Percentiles rank a stretch among this genome's conserved stretches.
Conservation (phyloP, 225 moss, liverwort and hornwort species). For the Straminergon stramineum region DNA sequence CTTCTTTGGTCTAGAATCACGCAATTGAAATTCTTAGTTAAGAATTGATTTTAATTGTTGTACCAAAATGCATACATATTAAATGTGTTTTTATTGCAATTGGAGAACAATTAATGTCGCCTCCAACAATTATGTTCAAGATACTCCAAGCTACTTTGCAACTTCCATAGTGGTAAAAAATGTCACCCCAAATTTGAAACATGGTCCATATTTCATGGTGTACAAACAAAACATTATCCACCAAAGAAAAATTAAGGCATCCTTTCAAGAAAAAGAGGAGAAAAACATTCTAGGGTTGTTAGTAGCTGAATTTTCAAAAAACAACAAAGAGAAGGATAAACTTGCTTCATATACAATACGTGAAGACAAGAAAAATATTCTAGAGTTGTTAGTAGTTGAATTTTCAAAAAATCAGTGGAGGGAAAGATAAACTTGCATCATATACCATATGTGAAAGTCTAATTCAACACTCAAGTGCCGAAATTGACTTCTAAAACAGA, state of each 20-base stretch:
- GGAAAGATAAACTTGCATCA: not conserved
- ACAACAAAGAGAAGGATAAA: no score
- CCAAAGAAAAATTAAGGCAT: not conserved
- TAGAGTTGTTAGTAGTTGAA: not conserved
- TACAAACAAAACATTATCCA: not conserved
- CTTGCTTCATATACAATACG: no score
- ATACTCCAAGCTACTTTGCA: not conserved
- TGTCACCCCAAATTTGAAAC: not conserved
- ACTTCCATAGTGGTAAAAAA: not conserved
- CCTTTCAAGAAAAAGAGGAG: no score
- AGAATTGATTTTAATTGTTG: no score
- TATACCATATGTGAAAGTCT: no score
- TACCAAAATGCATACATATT: not conserved
- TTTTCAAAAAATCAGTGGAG: not conserved
- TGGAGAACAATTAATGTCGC: not conserved
- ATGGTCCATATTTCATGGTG: accelerated
- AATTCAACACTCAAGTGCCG: no score
- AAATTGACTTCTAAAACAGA: no score
- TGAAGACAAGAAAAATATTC: not conserved
- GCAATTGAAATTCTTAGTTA: not conserved
- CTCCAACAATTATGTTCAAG: not conserved
- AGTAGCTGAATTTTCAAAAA: no score
- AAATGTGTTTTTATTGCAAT: not conserved
- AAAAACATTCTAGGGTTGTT: no score
- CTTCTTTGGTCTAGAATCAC: not conserved